phyloP scores from a whole-genome alignment of 2,329 filamentous ascomycete genomes.

The Tympanopsis confertula region DNA sequence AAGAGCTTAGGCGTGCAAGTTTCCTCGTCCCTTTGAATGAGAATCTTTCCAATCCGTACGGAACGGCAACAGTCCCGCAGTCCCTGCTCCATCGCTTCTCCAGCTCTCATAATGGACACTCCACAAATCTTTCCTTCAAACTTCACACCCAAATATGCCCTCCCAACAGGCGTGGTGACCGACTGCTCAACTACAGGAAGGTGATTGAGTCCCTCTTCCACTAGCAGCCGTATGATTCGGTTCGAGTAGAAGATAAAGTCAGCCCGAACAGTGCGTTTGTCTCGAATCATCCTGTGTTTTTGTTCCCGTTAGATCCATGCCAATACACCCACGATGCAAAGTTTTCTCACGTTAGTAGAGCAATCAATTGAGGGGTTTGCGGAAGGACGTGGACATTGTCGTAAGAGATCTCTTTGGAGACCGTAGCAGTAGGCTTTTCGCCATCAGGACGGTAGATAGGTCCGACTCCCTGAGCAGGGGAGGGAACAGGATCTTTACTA shows the following conservation, averaged over 20 bases:
- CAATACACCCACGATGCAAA: neutral
- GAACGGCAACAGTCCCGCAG: constrained; percentile 91
- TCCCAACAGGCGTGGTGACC: constrained; percentile 83
- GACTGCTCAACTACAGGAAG: constrained; percentile 80
- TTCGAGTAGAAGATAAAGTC: constrained; percentile 99
- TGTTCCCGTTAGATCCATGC: constrained; percentile 7
- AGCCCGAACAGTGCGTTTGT: constrained; percentile 76
- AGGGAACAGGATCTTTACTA: too few relatives aligned
- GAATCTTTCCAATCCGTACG: constrained; percentile 95
- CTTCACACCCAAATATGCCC: constrained; percentile 77
- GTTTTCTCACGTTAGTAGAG: constrained; percentile 77
- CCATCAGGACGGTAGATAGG: constrained; percentile 66
- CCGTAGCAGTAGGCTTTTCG: constrained; percentile 76
- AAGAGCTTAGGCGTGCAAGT: constrained; percentile 85
- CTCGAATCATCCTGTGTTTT: constrained; percentile 73
- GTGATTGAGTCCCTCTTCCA: constrained; percentile 95
- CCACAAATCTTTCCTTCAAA: constrained; percentile 98
- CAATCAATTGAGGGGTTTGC: constrained; percentile 92
- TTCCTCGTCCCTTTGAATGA: constrained; percentile 95
- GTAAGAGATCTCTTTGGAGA: constrained; percentile 70
- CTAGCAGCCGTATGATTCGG: constrained; percentile 87
- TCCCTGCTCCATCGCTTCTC: constrained; percentile 97
- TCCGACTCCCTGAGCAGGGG: constrained; percentile 69
- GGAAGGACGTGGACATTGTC: constrained; percentile 83
- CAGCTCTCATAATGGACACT: constrained; percentile 95